Base-by-base conservation (phyloP, 1,284 basidiomycete species). In the Cerioporus squamosus region DNA sequence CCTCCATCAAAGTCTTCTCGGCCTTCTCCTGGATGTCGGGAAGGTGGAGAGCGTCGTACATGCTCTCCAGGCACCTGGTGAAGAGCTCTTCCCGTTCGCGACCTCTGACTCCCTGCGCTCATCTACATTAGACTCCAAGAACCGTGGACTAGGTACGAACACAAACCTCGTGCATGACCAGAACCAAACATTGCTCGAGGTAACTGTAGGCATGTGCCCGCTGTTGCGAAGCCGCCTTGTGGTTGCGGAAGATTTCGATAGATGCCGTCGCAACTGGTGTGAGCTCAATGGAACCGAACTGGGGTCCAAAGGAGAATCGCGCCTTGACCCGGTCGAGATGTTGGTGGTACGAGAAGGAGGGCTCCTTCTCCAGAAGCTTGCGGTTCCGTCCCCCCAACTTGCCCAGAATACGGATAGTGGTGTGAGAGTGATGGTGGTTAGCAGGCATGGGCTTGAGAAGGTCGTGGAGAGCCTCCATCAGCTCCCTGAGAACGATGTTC, bases 321-420 rank as follows among this genome's bases (percentile, higher is more conserved):
- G 93, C 77, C 59, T 83, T 87, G 5, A 93, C 85, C 2, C 87
- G 80, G 50, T 91, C 86, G 0, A 89, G 86, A 60, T 86, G 82
- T 47, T 87, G 80, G 22, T 81, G 82, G 73, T 91, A 97, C 40
- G 86, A 82, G 46, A 99, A 77, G 38, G 85, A 72, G 3, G 92
- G 91, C 48, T 96, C 93, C 59, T 93, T 91, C 59, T 90, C 87
- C 63, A 97, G 80, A 56, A 98, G 82, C 42, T 91, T 87, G 39
- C 98, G 84, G 73, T 99, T 99, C 33, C 97, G 81, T 1, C 98
- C 97, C 17, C 97, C 98, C 18, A 99, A 81, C 75, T 99, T 99
- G 50, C 97, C 97, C 5, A 99, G 80, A 57, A 99, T 98, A 44
- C 97, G 92, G 70, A 98, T 94, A 3, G 97, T 96, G 10, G 94